Base-by-base conservation (phyloP, 306 rosid genomes). In the Cucurbita maxima region DNA sequence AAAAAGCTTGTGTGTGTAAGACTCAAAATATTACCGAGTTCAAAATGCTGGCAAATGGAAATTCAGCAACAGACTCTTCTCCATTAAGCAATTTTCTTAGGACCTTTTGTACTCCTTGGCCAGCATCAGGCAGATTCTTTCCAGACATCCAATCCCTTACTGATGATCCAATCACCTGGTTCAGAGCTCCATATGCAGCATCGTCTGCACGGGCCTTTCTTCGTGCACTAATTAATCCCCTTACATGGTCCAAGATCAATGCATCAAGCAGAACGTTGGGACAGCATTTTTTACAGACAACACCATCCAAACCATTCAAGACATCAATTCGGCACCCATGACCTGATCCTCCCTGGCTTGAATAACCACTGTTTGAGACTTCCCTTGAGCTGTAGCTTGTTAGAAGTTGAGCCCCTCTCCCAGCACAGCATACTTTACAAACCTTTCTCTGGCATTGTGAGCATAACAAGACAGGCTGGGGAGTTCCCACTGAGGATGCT, bases 371-470 rank as follows among this genome's bases (percentile, higher is more conserved):
- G 83, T 76, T 85, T 60, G 82, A 61, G 54, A 63, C 76, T 60
- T 93, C 97, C 81, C 83, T 84, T 22, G 97, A 62, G 79, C 83
- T 87, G 74, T 75, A 75, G 78, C 87, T 86, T 34, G 77, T 57
- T 74, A 95, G 89, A 68, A 95, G 88, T 82, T 88, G 81, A 66
- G 99, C 96, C 74, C 99, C 99, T 79, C 89, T 88, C 64, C 99
- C 99, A 48, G 97, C 97, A 84, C 92, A 91, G 78, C 99, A 95
- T 82, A 84, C 84, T 84, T 90, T 91, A 83, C 99, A 95, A 66
- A 81, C 96, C 81, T 86, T 91, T 81, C 86, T 89, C 76, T 83
- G 88, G 82, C 99, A 95, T 77, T 88, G 96, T 77, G 92, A 88
- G 79, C 99, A 95, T 79, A 86, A 72, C 75, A 86, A 83, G 34